Evolutionary conservation across 1,284 basidiomycete species (phyloP), one percentile per base, ranked within the genome.

Genomic region (Apiotrichum sp.): DNA sequence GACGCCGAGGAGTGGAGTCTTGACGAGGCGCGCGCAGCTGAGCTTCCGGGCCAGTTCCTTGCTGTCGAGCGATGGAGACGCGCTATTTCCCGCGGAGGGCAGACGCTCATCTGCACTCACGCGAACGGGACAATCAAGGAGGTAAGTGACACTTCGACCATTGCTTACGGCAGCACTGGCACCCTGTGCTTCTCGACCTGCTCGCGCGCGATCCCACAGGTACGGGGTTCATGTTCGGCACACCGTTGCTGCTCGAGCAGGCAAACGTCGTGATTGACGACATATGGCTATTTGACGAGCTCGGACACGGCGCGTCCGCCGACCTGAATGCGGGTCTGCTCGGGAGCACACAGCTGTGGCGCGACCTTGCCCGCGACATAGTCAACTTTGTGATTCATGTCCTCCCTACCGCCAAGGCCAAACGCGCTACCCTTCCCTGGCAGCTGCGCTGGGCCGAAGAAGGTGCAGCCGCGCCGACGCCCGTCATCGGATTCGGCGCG

Each of bases 231-330:
- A 14, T 42, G 14, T 60, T 57, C 33, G 58, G 58, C 1, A 60
- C 58, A 0, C 29, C 33, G 6, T 29, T 38, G 6, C 50, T 54
- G 2, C 22, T 29, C 2, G 6, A 22, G 3, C 6, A 29, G 9
- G 22, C 49, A 0, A n/a, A 34, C 9, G 52, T 57, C 4, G 16
- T 56, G 16, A 71, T 92, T 10, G 84, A 87, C 63, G 89, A 93
- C 67, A 79, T 91, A 13, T 92, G 88, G 88, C 73, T 82, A 1
- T 82, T 88, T 76, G 90, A 93, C 62, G 80, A 85, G 41, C 79
- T 84, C 3, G 84, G 88, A 58, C 87, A 90, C 53, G 89, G 87
- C 0, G 87, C 89, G 54, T 81, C 86, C 13, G 84, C 79, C 1
- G 71, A 86, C 16, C 56, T 91, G 51, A 93, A 92, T 61, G 77